These are phyloP conservation scores for Herpetomonas muscarum DNA, from an alignment of 208 protist genomes.

Conservation along the genomic window DNA sequence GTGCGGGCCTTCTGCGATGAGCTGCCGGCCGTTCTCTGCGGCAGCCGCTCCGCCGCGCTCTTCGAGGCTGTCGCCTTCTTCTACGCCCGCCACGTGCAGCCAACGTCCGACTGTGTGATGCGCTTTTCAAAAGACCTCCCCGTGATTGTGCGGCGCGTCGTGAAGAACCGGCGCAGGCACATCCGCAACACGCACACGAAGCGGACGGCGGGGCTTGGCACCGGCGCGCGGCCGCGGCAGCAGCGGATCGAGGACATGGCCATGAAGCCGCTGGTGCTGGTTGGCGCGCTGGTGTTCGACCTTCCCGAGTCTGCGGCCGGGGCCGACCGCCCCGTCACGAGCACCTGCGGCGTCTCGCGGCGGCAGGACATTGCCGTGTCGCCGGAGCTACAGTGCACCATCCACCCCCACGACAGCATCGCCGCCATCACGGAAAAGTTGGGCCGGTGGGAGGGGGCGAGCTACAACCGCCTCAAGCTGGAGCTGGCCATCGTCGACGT, in stretches of 20 bases:
- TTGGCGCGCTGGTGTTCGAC: slow-evolving; percentile 76
- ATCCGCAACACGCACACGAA: slow-evolving; percentile 29
- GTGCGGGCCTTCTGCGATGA: slow-evolving; percentile 64
- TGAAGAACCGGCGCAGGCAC: slow-evolving; percentile 55
- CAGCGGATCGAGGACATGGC: slow-evolving; percentile 83
- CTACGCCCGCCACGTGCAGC: slow-evolving; percentile 60
- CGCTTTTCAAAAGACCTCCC: slow-evolving; percentile 80
- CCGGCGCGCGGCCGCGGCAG: slow-evolving; percentile 35
- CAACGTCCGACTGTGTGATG: slow-evolving; percentile 64
- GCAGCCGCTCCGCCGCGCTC: slow-evolving; percentile 51
- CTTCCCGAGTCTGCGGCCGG: slow-evolving; percentile 14
- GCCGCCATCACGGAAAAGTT: slow-evolving; percentile 66
- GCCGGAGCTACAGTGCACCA: slow-evolving; percentile 61
- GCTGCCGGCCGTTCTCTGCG: slow-evolving; percentile 65
- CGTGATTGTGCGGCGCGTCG: slow-evolving; percentile 73
- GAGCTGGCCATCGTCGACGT: slow-evolving; percentile 77
- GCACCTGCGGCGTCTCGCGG: slow-evolving; percentile 55
- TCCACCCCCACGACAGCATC: slow-evolving; percentile 72
- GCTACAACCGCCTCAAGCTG: slow-evolving; percentile 70
- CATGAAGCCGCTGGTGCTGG: slow-evolving; percentile 85
- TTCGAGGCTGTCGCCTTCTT: slow-evolving; percentile 85
- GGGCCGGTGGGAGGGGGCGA: slow-evolving; percentile 68
- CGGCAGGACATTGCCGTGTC: slow-evolving; percentile 50
- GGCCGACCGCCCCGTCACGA: slow-evolving; percentile 22
- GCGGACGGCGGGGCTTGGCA: slow-evolving; percentile 58